Base-by-base conservation (phyloP, 495 filamentous ascomycete genomes). In the Podospora anserina region DNA sequence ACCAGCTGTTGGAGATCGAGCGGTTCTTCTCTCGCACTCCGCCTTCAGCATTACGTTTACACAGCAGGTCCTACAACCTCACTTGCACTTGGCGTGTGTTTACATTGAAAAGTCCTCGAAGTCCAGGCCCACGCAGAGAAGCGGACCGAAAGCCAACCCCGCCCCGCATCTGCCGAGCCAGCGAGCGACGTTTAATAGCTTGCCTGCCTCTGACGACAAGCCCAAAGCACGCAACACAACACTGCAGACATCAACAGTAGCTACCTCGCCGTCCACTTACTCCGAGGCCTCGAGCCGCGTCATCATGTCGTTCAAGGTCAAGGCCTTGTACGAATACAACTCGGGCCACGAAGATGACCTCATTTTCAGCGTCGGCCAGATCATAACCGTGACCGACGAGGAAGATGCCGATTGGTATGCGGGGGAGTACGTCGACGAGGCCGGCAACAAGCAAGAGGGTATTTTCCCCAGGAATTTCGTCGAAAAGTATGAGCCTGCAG, bases 401-500 rank as follows among this genome's bases (percentile, higher is more conserved):
- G 95, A 98, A 74, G 96, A 96, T 76, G 89, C 84, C 59, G 95
- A 98, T 72, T 99, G 95, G 95, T 99, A 97, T 77, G 87, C 85
- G 67, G 95, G 95, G 62, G 91, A 96, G 79, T 98, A 97, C 75
- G 83, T 88, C 66, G 92, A 96, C 77, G 86, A 84, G 60, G 71
- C 78, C 49, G 94, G 93, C 7, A 78, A 73, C 62, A 93, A 90
- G 73, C 85, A 88, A 70, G 91, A 97, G 75, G 95, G 95, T 44
- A 91, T 99, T 66, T 99, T 99, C 81, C 95, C 95, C 16, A 90
- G 88, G 75, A 99, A 98, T 80, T 99, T 99, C 72, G 96, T 99
- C 64, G 94, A 99, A 78, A 89, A 89, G 76, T 96, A 92, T 77
- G 93, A 97, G 71, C 95, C 96, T 27, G 91, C 89, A 68, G 90